Conservation (phyloP, 1,284 basidiomycete species). For the Sporisorium iseilematis-ciliati region DNA sequence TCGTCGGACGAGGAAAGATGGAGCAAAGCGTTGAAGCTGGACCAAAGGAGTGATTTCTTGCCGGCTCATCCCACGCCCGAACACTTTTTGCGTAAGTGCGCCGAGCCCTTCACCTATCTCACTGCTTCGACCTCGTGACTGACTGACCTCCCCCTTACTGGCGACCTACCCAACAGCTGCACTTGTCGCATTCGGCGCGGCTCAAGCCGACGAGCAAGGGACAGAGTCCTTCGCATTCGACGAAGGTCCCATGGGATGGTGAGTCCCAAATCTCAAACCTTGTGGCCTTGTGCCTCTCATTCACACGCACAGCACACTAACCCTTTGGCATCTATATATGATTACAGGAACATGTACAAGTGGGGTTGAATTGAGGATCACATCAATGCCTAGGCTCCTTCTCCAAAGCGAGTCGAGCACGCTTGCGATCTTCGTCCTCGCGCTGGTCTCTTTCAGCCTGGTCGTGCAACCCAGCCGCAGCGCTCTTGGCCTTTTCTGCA, state of each 20-base stretch:
- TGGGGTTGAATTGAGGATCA: slow-evolving; percentile 35
- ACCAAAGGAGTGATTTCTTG: slow-evolving; percentile 30
- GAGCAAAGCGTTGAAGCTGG: slow-evolving; percentile 32
- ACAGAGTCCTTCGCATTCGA: slow-evolving; percentile 28
- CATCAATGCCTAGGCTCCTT: slow-evolving; percentile 19
- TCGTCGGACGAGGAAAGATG: slow-evolving; percentile 26
- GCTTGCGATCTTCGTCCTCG: slow-evolving; percentile 45
- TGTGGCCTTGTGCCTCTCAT: not conserved
- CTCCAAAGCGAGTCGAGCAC: slow-evolving; percentile 37
- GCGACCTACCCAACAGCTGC: slow-evolving; percentile 16
- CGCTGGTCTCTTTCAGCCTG: slow-evolving; percentile 42
- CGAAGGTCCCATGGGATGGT: slow-evolving; percentile 55
- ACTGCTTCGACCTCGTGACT: not conserved
- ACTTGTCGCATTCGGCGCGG: slow-evolving; percentile 43
- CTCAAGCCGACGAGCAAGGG: slow-evolving; percentile 43
- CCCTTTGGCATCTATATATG: slow-evolving; percentile 13
- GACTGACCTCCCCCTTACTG: not conserved
- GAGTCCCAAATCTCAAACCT: slow-evolving; percentile 11
- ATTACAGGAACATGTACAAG: slow-evolving; percentile 61
- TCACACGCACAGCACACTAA: not conserved
- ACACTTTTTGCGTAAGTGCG: slow-evolving; percentile 52
- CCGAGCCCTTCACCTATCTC: not conserved
- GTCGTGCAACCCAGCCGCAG: slow-evolving; percentile 52
- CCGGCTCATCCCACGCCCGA: slow-evolving; percentile 50
- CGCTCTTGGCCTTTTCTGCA: slow-evolving; percentile 47